Percentiles rank a stretch among this genome's conserved stretches.
Conservation (phyloP, 768 basidiomycete species). For the Mycena galericulata region DNA sequence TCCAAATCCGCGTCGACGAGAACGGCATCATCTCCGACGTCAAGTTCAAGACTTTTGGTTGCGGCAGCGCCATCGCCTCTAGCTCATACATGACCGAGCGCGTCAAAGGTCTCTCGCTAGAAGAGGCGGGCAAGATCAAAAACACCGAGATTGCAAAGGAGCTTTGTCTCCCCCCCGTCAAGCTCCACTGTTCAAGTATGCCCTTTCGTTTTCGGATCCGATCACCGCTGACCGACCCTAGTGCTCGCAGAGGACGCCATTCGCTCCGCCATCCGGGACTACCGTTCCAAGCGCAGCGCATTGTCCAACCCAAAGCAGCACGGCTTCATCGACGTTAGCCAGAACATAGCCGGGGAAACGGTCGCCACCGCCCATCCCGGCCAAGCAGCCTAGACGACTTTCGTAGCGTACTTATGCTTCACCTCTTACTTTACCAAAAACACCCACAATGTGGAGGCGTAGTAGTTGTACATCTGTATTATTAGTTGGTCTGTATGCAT, state of each 20-base stretch:
- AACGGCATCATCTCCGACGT: constrained; percentile 96
- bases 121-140: constrained; percentile 95
- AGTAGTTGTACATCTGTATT: constrained; percentile 39
- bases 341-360: constrained; percentile 61
- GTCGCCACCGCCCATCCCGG: constrained; percentile 63
- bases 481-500: constrained; percentile 33
- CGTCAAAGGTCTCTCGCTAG: constrained; percentile 93
- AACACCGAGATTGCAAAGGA: constrained; percentile 99
- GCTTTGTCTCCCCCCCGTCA: constrained; percentile 94
- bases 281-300: constrained; percentile 83
- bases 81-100: constrained; percentile 99
- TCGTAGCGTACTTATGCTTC: constrained; percentile 15
- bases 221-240: constrained; percentile 43
- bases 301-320: constrained; percentile 62
- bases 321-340: constrained; percentile 74
- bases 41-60: constrained; percentile 99
- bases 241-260: constrained; percentile 99
- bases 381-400: constrained; percentile 40
- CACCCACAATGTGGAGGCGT: constrained; percentile 3
- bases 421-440: constrained; percentile 28
- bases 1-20: constrained; percentile 97
- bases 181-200: constrained; percentile 94
- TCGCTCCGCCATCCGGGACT: constrained; percentile 97
- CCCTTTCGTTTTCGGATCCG: constrained; percentile 34
- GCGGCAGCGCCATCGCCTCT: constrained; percentile 97